A percentile compares a stretch with the other conserved stretches of the same genome.
These are phyloP conservation scores for Chlamydomonas sphaeroides DNA, from an alignment of 139 green algal species.

Conservation along the genomic window DNA sequence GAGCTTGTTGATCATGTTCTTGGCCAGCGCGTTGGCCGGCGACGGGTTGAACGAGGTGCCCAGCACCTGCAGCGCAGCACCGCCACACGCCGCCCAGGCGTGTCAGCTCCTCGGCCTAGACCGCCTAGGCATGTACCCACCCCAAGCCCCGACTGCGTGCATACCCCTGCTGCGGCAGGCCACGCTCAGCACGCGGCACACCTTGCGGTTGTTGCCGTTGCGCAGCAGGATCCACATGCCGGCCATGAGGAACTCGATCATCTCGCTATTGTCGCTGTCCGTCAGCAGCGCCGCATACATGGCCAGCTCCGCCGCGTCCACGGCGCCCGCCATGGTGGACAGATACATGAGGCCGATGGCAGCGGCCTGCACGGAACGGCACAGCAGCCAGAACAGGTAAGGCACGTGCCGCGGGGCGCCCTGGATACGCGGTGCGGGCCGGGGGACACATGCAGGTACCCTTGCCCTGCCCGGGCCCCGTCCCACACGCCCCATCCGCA, in stretches of 20 bases:
- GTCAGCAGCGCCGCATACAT: slow-evolving; percentile 73
- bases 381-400: not conserved
- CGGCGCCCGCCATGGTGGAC: slow-evolving; percentile 71
- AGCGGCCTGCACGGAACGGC: too few species aligned
- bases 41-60: slow-evolving; percentile 54
- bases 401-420: too few species aligned
- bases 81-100: too few species aligned
- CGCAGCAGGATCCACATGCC: slow-evolving; percentile 84
- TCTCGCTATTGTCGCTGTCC: slow-evolving; percentile 65
- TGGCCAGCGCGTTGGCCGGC: slow-evolving; percentile 41
- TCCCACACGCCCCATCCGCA: too few species aligned
- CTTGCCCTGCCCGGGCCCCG: not conserved
- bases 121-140: too few species aligned
- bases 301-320: slow-evolving; percentile 67
- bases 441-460: not conserved
- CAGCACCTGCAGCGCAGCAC: slow-evolving; percentile 31
- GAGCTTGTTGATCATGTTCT: slow-evolving; percentile 69
- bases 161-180: too few species aligned
- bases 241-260: slow-evolving; percentile 82
- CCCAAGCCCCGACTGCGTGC: too few species aligned
- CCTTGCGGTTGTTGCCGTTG: slow-evolving; percentile 65
- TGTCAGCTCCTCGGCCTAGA: too few species aligned
- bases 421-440: too few species aligned
- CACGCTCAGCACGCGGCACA: too few species aligned
- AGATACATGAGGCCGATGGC: slow-evolving; percentile 84